phyloP scores from a whole-genome alignment of 768 basidiomycete genomes.

The Lentinus tigrinus region DNA sequence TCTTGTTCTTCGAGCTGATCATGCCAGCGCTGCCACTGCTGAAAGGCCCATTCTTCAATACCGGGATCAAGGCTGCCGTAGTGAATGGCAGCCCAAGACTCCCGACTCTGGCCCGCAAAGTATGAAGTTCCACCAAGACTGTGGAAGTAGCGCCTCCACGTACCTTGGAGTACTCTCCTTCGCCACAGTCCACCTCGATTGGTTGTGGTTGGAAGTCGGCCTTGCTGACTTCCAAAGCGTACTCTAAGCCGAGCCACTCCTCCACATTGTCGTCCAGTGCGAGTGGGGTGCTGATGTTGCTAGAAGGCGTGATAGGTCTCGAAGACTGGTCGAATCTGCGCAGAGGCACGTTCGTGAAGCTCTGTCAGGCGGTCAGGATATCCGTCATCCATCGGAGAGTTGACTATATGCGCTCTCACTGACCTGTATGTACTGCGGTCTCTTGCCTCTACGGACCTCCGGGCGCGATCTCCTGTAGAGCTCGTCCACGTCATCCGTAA shows the following conservation, averaged over 20 bases:
- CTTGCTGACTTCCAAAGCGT: conserved; percentile 42
- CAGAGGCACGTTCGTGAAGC: conserved; percentile 13
- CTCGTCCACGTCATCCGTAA: neutral
- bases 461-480: neutral
- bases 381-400: neutral
- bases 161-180: conserved; percentile 43
- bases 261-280: conserved; percentile 28
- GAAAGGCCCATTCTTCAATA: conserved; percentile 41
- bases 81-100: conserved; percentile 40
- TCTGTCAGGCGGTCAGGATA: neutral
- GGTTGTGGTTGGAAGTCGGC: conserved; percentile 22
- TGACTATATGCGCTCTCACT: neutral
- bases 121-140: neutral
- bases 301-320: neutral
- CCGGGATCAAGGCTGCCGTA: conserved; percentile 34
- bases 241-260: conserved; percentile 46
- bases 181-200: neutral
- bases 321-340: neutral
- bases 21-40: conserved; percentile 46
- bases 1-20: conserved; percentile 38
- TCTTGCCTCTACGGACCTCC: conserved; percentile 5
- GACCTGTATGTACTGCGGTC: neutral
- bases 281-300: neutral
- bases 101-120: conserved; percentile 34
- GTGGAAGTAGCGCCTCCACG: neutral